Conservation (phyloP, 2,329 filamentous ascomycete genomes). For the Xylariomycetidae sp. region DNA sequence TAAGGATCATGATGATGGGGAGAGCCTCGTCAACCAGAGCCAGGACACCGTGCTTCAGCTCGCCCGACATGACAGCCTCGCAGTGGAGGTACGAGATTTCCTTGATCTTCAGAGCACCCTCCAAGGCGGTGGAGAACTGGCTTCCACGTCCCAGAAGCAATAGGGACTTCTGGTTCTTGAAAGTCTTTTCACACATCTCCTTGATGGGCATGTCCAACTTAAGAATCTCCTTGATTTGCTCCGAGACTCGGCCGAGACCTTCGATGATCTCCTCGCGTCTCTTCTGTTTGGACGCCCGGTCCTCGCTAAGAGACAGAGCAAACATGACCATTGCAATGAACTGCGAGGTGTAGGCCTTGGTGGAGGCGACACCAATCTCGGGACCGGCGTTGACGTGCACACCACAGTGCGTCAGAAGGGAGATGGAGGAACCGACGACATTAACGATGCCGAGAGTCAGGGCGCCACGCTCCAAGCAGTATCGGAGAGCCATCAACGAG, state of each 20-base stretch:
- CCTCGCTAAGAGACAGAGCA: slow-evolving; percentile 89
- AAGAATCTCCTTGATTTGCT: slow-evolving; percentile 87
- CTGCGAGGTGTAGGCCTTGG: slow-evolving; percentile 98
- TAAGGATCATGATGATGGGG: slow-evolving; percentile 99
- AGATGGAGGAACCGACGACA: slow-evolving; percentile 97
- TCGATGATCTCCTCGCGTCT: slow-evolving; percentile 95
- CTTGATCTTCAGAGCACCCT: slow-evolving; percentile 99
- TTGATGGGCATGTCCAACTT: slow-evolving; percentile 92
- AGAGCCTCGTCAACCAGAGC: slow-evolving; percentile 97
- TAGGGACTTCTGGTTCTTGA: slow-evolving; percentile 96
- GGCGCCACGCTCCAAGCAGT: slow-evolving; percentile 96
- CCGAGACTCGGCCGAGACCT: slow-evolving; percentile 78
- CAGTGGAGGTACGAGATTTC: slow-evolving; percentile 99
- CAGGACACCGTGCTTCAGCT: slow-evolving; percentile 97
- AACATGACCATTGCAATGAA: slow-evolving; percentile 99
- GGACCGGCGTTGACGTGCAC: slow-evolving; percentile 99
- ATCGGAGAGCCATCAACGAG: slow-evolving; percentile 91
- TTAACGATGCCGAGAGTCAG: slow-evolving; percentile 98
- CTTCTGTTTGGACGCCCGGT: slow-evolving; percentile 89
- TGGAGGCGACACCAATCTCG: slow-evolving; percentile 97
- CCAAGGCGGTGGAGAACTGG: slow-evolving; percentile 93
- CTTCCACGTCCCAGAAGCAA: slow-evolving; percentile 89
- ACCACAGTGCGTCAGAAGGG: slow-evolving; percentile 97
- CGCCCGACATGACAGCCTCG: slow-evolving; percentile 99
- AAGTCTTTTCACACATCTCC: slow-evolving; percentile 81